phyloP scores from a whole-genome alignment of 352 stramenopile genomes.

The Pythium insidiosum region DNA sequence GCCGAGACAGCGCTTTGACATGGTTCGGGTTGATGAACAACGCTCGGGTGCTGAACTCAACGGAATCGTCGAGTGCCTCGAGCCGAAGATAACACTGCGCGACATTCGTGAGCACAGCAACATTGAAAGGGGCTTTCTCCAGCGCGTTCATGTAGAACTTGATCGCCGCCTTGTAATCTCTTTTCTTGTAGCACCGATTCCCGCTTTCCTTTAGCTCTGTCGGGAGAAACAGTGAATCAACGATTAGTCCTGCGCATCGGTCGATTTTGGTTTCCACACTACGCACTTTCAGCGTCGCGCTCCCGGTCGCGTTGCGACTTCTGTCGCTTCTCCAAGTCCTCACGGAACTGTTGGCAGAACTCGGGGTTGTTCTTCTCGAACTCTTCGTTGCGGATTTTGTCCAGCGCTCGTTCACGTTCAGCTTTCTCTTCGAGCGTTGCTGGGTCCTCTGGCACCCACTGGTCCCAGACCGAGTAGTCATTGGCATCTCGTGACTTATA shows the following conservation, averaged over 20 bases:
- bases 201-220: slow-evolving; percentile 48
- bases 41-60: slow-evolving; percentile 64
- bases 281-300: slow-evolving; percentile 42
- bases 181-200: slow-evolving; percentile 54
- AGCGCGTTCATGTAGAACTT: slow-evolving; percentile 66
- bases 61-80: slow-evolving; percentile 36
- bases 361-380: slow-evolving; percentile 74
- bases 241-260: no score
- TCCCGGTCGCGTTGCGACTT: slow-evolving; percentile 42
- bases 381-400: slow-evolving; percentile 56
- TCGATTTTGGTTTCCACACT: no score
- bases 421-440: slow-evolving; percentile 55
- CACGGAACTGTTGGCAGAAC: slow-evolving; percentile 73
- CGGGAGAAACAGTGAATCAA: no score
- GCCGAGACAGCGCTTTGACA: slow-evolving; percentile 66
- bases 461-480: slow-evolving; percentile 73
- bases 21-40: slow-evolving; percentile 45
- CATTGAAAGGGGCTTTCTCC: slow-evolving; percentile 40
- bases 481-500: slow-evolving; percentile 75
- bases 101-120: slow-evolving; percentile 62
- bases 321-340: slow-evolving; percentile 59
- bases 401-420: slow-evolving; percentile 35
- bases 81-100: slow-evolving; percentile 51
- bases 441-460: slow-evolving; percentile 68
- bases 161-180: slow-evolving; percentile 45